Percentiles rank a stretch among this genome's conserved stretches.
These are phyloP conservation scores for Panaeolus cyanescens DNA, from an alignment of 768 basidiomycete genomes.

Conservation along the genomic window DNA sequence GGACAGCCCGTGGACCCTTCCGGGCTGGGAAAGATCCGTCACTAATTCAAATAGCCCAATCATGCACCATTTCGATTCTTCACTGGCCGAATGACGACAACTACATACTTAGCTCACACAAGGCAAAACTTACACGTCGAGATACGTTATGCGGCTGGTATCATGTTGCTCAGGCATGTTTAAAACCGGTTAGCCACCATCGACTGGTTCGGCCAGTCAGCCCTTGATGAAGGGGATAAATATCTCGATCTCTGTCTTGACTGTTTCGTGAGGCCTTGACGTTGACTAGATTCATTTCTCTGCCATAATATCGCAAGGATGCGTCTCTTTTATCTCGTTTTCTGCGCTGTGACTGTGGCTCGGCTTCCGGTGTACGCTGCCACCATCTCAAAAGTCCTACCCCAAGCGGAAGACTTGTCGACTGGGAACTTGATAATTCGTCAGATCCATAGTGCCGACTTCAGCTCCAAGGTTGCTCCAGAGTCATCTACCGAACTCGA, in stretches of 20 bases:
- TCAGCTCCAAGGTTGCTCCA: constrained; percentile 9
- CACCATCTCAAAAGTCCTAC: constrained; percentile 14
- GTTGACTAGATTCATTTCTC: neutral
- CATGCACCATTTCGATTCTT: neutral
- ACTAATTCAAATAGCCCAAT: neutral
- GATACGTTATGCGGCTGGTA: neutral
- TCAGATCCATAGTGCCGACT: constrained; percentile 24
- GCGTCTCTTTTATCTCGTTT: neutral
- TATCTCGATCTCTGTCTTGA: neutral
- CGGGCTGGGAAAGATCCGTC: neutral
- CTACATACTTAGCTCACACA: neutral
- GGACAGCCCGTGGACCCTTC: neutral
- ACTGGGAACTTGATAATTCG: no score
- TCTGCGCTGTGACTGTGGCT: neutral
- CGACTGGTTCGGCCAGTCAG: neutral
- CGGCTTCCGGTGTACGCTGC: neutral
- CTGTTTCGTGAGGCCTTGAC: neutral
- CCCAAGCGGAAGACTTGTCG: neutral
- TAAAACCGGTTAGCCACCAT: neutral
- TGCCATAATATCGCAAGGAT: neutral
- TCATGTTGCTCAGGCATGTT: neutral
- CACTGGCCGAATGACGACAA: neutral
- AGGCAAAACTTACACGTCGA: neutral
- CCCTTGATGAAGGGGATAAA: neutral
- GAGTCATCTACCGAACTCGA: neutral